These are phyloP conservation scores for Lavandula angustifolia DNA, from an alignment of 257 asterid genomes.

Conservation along the genomic window DNA sequence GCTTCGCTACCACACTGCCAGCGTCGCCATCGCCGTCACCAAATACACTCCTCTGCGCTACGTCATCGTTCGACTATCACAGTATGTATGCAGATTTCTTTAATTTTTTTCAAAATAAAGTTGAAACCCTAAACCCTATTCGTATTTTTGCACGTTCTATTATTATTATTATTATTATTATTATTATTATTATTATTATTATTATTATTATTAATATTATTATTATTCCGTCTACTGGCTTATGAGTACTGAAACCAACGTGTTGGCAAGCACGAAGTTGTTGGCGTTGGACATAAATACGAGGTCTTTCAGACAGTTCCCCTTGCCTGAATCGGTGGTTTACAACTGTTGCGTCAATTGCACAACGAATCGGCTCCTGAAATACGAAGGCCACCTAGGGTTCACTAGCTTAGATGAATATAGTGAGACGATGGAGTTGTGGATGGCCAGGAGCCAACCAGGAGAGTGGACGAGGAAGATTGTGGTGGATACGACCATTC, in stretches of 20 bases:
- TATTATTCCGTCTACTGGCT: neutral
- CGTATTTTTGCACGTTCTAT: too few species aligned
- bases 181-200: too few species aligned
- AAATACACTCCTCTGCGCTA: too few species aligned
- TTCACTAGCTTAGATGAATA: neutral
- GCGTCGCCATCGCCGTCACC: too few species aligned
- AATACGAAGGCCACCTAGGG: slow-evolving; percentile 1
- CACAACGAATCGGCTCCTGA: neutral
- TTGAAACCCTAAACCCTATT: too few species aligned
- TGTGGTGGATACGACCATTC: neutral
- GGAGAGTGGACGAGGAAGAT: neutral
- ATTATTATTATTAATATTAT: too few species aligned
- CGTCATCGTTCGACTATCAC: too few species aligned
- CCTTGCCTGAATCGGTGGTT: neutral
- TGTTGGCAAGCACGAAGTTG: too few species aligned
- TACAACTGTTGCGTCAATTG: neutral
- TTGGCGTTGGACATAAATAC: neutral
- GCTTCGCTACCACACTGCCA: too few species aligned
- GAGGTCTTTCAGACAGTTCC: neutral
- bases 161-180: too few species aligned
- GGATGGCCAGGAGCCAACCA: neutral
- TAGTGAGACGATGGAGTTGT: neutral
- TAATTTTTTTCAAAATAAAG: too few species aligned
- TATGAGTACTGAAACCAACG: neutral
- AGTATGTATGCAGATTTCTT: neutral